Conservation (phyloP, 2,329 filamentous ascomycete species). For the Aspergillus amoenus region DNA sequence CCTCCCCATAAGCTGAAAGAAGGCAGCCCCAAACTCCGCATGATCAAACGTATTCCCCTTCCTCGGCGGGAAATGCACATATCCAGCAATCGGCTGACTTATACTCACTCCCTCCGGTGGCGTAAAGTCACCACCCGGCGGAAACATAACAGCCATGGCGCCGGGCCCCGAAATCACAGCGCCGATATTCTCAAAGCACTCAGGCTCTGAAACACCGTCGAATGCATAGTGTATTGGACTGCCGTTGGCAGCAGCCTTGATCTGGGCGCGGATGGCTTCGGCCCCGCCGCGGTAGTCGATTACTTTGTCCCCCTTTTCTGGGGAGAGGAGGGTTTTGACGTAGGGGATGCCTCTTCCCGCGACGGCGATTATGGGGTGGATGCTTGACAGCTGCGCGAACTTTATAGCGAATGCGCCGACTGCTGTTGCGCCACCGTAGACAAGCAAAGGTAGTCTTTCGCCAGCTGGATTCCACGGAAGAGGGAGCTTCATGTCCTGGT, state of each 20-base stretch:
- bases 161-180: constrained; percentile 42
- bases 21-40: constrained; percentile 45
- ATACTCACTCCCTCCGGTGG: constrained; percentile 40
- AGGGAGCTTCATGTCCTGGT: constrained; percentile 48
- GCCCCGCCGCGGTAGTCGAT: constrained; percentile 62
- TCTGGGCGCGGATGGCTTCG: constrained; percentile 51
- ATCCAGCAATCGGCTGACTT: constrained; percentile 37
- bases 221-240: constrained; percentile 49
- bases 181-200: constrained; percentile 47
- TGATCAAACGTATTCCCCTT: neutral
- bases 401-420: constrained; percentile 61
- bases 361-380: constrained; percentile 62
- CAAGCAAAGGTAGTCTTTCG: constrained; percentile 39
- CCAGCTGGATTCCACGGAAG: constrained; percentile 48
- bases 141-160: constrained; percentile 42
- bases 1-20: constrained; percentile 46
- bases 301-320: constrained; percentile 55
- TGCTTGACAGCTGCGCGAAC: constrained; percentile 54
- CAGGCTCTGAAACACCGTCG: constrained; percentile 59
- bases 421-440: constrained; percentile 52
- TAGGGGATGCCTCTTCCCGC: constrained; percentile 54
- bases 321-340: constrained; percentile 54
- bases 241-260: constrained; percentile 31
- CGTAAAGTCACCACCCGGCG: constrained; percentile 43
- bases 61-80: constrained; percentile 25